Base-by-base conservation (phyloP, 495 filamentous ascomycete genomes). In the Tuber indicum region DNA sequence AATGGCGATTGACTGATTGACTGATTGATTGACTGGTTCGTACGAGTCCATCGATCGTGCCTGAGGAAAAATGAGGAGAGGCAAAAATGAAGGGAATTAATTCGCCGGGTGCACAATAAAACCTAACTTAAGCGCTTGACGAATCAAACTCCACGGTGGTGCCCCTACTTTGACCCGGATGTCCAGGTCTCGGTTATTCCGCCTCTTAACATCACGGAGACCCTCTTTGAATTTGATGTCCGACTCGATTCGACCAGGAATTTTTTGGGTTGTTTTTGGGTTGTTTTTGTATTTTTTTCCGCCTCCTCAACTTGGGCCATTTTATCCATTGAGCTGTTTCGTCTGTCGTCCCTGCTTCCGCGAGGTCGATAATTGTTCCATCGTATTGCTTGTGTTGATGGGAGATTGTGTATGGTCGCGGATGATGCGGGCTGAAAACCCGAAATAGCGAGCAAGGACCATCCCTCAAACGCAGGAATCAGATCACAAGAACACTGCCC, bases 401-500 rank as follows among this genome's bases (percentile, higher is more conserved):
- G 12, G 58, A 26, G 49, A 7, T 66, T 32, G 58, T 32, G 58
- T 66, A 16, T 32, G n/a, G 58, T 66, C 58, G 58, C 49, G 23
- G 49, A 10, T 58, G 26, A 32, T 16, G 58, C 58, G 58, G 58
- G 58, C 58, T 66, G 58, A 66, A n/a, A 66, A n/a, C 58, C 58
- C n/a, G 17, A 66, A 66, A 66, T 17, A 66, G 58, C 58, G n/a
- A 66, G 58, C 58, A 66, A 66, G 58, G 58, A 32, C 58, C 26
- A 66, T 32, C 58, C 58, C 58, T 66, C 26, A 80, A 80, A 79
- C 77, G 46, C 73, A 79, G 78, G 76, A 76, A 80, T 79, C 62
- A 23, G 58, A 76, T 80, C 78, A 80, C 74, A 75, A 75, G 78
- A 75, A 73, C 78, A 80, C 78, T 80, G 78, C 78, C 77, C 77